Base-by-base conservation (phyloP, 2,329 filamentous ascomycete species). In the Sclerotinia spermophila region DNA sequence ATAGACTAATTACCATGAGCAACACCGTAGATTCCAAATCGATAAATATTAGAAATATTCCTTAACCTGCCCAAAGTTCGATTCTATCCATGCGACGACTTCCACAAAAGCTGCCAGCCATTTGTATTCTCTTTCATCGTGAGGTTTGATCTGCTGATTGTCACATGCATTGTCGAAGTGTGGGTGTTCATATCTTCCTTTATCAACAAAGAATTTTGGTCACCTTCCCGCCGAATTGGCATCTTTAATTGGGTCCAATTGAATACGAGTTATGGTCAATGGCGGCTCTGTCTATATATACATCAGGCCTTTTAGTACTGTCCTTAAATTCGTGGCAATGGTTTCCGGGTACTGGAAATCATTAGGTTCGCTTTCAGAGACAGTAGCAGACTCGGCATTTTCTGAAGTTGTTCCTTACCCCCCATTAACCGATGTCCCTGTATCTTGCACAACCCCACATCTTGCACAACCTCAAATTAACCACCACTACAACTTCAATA, bases 21-120 rank as follows among this genome's bases (percentile, higher is more conserved):
- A 27, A 48, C 1, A 24, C 15, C 15, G 15, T 11, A 15, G 8
- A n/a, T 21, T 40, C 33, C 13, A 7, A 21, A 38, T 13, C n/a
- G 17, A 30, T 40, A 8, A 35, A 53, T 7, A 40, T 58, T 44
- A 64, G 2, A 27, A 40, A 55, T 30, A 35, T 30, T 53, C 44
- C 15, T 53, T 55, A 2, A 7, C 8, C 15, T 33, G 33, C 30
- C 35, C 67, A 38, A 71, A 55, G 11, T 72, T 69, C 56, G 62
- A 45, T 27, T 75, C 71, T 70, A 75, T 75, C 73, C 73, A 75
- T 33, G 62, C 70, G 11, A 75, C 67, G 2, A 60, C 72, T 33
- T 70, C 71, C 66, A 73, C 38, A 48, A 75, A 75, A 21, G 72
- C 72, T 44, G 51, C 51, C 19, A 75, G 33, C 72, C 74, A 75